phyloP scores from a whole-genome alignment of 495 filamentous ascomycete genomes.

The Penicillium malachiteum region DNA sequence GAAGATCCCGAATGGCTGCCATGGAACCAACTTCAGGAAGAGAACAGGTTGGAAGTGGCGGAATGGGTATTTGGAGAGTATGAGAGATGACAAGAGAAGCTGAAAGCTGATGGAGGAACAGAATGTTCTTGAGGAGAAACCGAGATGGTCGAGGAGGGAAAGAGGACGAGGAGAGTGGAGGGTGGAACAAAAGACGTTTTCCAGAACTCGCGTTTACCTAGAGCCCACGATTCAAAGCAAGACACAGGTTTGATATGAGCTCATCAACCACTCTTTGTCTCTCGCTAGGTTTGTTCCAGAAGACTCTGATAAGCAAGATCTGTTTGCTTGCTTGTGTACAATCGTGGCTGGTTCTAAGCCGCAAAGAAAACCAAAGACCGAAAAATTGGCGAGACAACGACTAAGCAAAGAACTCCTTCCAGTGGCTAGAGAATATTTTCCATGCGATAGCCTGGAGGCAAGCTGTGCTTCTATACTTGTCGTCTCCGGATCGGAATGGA shows the following conservation, averaged over 20 bases:
- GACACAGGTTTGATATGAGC: conserved; percentile 19
- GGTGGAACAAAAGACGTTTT: conserved; percentile 22
- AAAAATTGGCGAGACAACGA: not conserved
- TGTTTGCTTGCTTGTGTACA: conserved; percentile 7
- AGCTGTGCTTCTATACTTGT: not conserved
- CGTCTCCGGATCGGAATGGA: not conserved
- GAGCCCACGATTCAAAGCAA: conserved; percentile 6
- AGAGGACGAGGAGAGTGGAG: not conserved
- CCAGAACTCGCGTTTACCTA: conserved; percentile 16
- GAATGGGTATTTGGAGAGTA: not conserved
- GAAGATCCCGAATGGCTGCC: conserved; percentile 32
- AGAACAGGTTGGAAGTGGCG: not conserved
- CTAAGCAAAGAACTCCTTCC: too few species aligned
- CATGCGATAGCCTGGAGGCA: not conserved
- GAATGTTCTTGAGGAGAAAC: not conserved
- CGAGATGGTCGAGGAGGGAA: conserved; percentile 20
- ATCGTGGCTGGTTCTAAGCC: too few species aligned
- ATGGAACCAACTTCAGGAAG: conserved; percentile 8
- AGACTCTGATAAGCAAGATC: not conserved
- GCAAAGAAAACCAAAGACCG: not conserved
- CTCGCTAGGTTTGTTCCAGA: conserved; percentile 3
- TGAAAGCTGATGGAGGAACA: not conserved
- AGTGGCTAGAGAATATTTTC: too few species aligned
- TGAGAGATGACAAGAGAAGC: not conserved
- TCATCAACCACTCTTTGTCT: conserved; percentile 9